Base-by-base conservation (phyloP, 106 monocot species). In the Amphibolis antarctica region DNA sequence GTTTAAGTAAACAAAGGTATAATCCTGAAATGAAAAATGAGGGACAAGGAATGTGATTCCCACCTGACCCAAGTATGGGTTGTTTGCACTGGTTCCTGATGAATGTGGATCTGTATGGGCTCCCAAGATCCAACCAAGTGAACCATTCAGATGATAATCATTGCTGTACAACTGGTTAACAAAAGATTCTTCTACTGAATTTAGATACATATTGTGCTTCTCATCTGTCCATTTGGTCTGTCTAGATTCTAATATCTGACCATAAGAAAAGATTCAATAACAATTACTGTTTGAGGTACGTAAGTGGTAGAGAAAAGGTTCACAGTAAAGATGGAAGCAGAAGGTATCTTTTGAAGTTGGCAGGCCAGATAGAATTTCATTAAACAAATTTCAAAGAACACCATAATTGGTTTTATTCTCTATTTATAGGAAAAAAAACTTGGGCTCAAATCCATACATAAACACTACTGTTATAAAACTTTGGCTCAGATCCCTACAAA, bases 151-250 rank as follows among this genome's bases (percentile, higher is more conserved):
- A 29, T 28, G 50, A 15, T 60, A 42, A 52, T 80, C 74, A 0
- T 25, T 58, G 30, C 45, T 73, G 62, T 93, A 80, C 59, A 93
- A 59, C 75, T 83, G 80, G 66, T 81, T 66, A 27, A 93, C 80
- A 68, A 93, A 93, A 55, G 93, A 79, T 74, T 80, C 71, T 67
- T 93, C 93, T 23, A 93, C 83, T 9, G 79, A 88, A 79, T 71
- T 81, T 55, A 93, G 80, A 78, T 79, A 93, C n/a, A 46, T n/a
- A 44, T 66, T 77, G 66, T 93, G 93, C 56, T 81, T 88, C 77
- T 93, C 88, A 69, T 93, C 72, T 59, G 93, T 93, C 93, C 93
- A 93, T 73, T 76, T 74, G 53, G 36, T 64, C 4, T 73, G 65
- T 11, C 26, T 50, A 47, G 72, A 68, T 72, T 78, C 72, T 18